Evolutionary conservation across 768 basidiomycete genomes (phyloP).

Genomic region (Leucosporidium yakuticum): DNA sequence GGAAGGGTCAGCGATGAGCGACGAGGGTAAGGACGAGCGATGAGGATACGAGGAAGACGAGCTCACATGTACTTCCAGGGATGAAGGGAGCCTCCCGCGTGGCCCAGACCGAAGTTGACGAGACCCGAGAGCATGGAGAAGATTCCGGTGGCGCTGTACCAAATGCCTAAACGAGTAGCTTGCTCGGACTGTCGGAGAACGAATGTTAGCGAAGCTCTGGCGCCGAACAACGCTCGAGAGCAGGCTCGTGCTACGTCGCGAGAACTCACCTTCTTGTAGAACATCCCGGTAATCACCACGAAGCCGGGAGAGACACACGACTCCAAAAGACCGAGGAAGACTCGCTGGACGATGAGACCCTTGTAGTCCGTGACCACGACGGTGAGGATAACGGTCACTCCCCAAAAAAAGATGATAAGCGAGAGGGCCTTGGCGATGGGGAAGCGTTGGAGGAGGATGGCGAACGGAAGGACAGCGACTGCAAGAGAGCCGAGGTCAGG

Average conservation of each 20-base stretch:
- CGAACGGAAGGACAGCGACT: slow-evolving; percentile 25
- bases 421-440: slow-evolving; percentile 20
- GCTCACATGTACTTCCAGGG: slow-evolving; percentile 43
- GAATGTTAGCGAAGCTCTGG: neutral
- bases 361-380: slow-evolving; percentile 20
- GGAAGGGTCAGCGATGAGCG: neutral
- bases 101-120: slow-evolving; percentile 45
- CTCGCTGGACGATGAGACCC: slow-evolving; percentile 31
- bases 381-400: slow-evolving; percentile 17
- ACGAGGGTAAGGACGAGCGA: too few species aligned
- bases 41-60: neutral
- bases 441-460: slow-evolving; percentile 16
- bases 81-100: slow-evolving; percentile 30
- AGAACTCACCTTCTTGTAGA: slow-evolving; percentile 42
- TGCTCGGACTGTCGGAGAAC: slow-evolving; percentile 22
- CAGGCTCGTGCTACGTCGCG: too few species aligned
- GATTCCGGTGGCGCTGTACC: slow-evolving; percentile 42
- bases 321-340: slow-evolving; percentile 32
- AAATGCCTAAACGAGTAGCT: slow-evolving; percentile 43
- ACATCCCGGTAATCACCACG: slow-evolving; percentile 43
- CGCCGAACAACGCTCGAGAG: too few species aligned
- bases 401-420: slow-evolving; percentile 4
- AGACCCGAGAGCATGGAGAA: slow-evolving; percentile 44
- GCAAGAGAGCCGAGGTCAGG: slow-evolving; percentile 8
- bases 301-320: slow-evolving; percentile 41